Evolutionary conservation across 2,329 filamentous ascomycete species (phyloP), one percentile per base, ranked within the genome.

Genomic region (Teratosphaeria epicoccoides): DNA sequence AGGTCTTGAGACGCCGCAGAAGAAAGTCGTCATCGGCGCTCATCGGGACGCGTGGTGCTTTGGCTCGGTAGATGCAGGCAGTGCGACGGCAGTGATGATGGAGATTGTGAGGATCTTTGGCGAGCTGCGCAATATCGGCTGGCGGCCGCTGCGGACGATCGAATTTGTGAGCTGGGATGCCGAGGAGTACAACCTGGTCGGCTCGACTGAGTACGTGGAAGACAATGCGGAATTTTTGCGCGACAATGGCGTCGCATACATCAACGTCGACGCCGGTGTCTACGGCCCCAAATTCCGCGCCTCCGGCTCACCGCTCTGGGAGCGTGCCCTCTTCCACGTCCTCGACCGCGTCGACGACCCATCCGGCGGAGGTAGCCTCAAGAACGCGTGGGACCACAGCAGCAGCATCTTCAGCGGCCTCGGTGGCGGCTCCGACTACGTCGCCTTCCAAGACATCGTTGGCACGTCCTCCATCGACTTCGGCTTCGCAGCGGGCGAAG

Each of bases 161-260:
- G 87, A 95, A 67, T 97, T 98, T 68, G 89, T 90, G 64, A 95
- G 88, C 28, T 98, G 93, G 93, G 93, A 98, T 67, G 93, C 81
- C 3, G 85, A 85, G 60, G 88, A 91, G 68, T 97, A 95, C 73
- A 96, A 96, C 68, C 73, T 93, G 45, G 87, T 95, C 52, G 93
- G 93, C 7, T 95, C 88, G 10, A 97, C 93, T 1, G 93, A 98
- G 68, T 91, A 86, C 63, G 93, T 98, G 45, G 93, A 98, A 71
- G 84, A 86, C 46, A 84, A 91, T 59, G 75, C 88, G 24, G 82
- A 90, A 0, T 68, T 73, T 2, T 76, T 98, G 6, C 84, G 87
- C 43, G 73, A 78, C 17, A 79, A 93, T 60, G 91, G 81, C 0
- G 82, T 88, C 57, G 90, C 87, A 9, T 98, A 98, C 63, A 76